Evolutionary conservation across 108 stramenopile genomes (phyloP).

Genomic region (Cyclotella cryptica): DNA sequence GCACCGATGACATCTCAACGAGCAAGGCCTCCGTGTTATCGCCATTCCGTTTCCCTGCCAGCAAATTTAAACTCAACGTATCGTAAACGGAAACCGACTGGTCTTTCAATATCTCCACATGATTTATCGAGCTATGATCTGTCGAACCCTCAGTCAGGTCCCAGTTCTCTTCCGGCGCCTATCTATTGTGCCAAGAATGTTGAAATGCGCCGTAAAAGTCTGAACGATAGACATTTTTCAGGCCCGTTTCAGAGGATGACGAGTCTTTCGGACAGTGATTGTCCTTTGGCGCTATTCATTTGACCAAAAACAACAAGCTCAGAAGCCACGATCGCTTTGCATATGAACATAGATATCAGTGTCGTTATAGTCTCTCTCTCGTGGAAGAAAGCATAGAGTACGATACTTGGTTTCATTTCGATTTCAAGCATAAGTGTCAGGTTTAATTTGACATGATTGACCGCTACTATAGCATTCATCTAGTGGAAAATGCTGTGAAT

Average conservation of each 20-base stretch:
- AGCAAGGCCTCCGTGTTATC: neutral
- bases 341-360: neutral
- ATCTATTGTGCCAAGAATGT: constrained; percentile 45
- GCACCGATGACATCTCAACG: neutral
- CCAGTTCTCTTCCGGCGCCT: constrained; percentile 6
- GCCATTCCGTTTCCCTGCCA: constrained; percentile 13
- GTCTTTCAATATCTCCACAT: constrained; percentile 17
- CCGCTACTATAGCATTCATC: too few relatives aligned
- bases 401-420: constrained; percentile 2
- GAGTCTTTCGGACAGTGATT: constrained; percentile 22
- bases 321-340: neutral
- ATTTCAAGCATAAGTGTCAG: constrained; percentile 2
- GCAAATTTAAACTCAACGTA: constrained; percentile 12
- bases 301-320: neutral
- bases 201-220: constrained; percentile 47
- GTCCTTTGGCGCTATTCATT: neutral
- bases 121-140: constrained; percentile 3
- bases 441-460: neutral
- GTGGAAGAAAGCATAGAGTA: neutral
- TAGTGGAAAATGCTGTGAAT: too few relatives aligned
- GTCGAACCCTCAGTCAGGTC: constrained; percentile 1
- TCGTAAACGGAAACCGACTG: constrained; percentile 24
- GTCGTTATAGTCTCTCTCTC: too few relatives aligned
- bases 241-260: constrained; percentile 43
- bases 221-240: constrained; percentile 36